Conservation (phyloP, 2,329 filamentous ascomycete species). For the Penicillium expansum region DNA sequence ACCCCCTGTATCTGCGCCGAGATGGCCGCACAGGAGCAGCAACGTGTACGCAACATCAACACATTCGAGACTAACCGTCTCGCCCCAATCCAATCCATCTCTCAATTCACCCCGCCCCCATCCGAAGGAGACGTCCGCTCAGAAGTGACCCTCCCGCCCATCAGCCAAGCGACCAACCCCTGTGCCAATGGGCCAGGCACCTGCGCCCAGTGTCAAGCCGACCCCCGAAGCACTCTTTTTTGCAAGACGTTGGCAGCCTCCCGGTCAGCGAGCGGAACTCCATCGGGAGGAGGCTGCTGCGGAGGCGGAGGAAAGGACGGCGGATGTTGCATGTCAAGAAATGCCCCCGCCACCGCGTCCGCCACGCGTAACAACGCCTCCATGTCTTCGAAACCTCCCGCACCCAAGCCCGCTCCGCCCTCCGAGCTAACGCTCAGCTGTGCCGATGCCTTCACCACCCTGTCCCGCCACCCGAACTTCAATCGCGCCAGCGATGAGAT, state of each 20-base stretch:
- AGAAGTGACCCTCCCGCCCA: slow-evolving; percentile 47
- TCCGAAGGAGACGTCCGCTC: slow-evolving; percentile 58
- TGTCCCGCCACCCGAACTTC: slow-evolving; percentile 74
- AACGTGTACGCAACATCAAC: slow-evolving; percentile 46
- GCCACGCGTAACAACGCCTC: slow-evolving; percentile 19
- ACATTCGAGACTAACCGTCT: slow-evolving; percentile 39
- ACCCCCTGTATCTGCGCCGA: slow-evolving; percentile 82
- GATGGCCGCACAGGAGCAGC: slow-evolving; percentile 47
- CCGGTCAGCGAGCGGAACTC: slow-evolving; percentile 36
- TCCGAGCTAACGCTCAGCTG: slow-evolving; percentile 56
- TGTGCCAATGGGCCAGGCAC: slow-evolving; percentile 71
- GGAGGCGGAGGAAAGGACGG: slow-evolving; percentile 59
- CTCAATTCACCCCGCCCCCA: slow-evolving; percentile 52
- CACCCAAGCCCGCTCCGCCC: slow-evolving; percentile 32
- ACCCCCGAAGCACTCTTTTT: slow-evolving; percentile 78
- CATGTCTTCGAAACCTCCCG: slow-evolving; percentile 22
- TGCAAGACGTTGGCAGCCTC: slow-evolving; percentile 75
- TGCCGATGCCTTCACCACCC: slow-evolving; percentile 74
- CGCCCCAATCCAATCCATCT: slow-evolving; percentile 47
- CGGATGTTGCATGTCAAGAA: slow-evolving; percentile 59
- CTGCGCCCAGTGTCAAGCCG: slow-evolving; percentile 72
- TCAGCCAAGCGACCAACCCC: slow-evolving; percentile 39
- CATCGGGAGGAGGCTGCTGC: slow-evolving; percentile 56
- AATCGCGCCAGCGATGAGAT: slow-evolving; percentile 71
- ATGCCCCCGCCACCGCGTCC: slow-evolving; percentile 25